A percentile compares a stretch with the other conserved stretches of the same genome.
Evolutionary conservation across 495 filamentous ascomycete genomes (phyloP).

Genomic region (Talaromyces adpressus): DNA sequence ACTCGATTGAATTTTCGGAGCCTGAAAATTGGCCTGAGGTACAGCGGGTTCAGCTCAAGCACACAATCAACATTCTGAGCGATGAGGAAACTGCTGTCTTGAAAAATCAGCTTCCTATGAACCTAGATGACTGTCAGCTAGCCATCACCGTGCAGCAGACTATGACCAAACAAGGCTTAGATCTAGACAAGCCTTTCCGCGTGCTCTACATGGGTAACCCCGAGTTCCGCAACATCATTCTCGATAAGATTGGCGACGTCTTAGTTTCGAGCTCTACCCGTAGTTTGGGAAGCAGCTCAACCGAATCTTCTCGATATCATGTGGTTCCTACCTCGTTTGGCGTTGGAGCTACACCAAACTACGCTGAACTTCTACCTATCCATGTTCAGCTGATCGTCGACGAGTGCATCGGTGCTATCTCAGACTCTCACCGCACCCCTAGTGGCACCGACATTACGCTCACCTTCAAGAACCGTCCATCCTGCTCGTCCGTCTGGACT

Average conservation of each 20-base stretch:
- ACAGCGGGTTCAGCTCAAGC: constrained; percentile 53
- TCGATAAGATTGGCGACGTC: constrained; percentile 69
- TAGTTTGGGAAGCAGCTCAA: constrained; percentile 35
- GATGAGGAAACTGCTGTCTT: constrained; percentile 44
- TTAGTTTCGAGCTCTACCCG: constrained; percentile 42
- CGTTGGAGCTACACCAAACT: constrained; percentile 41
- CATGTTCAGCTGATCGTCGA: constrained; percentile 70
- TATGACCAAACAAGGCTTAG: constrained; percentile 59
- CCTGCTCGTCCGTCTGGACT: constrained; percentile 38
- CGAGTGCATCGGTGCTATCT: constrained; percentile 54
- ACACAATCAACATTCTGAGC: constrained; percentile 53
- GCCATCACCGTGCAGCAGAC: constrained; percentile 61
- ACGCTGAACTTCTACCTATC: constrained; percentile 68
- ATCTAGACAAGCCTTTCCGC: constrained; percentile 58
- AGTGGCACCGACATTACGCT: constrained; percentile 44
- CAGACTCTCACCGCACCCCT: constrained; percentile 27
- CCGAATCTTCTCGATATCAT: constrained; percentile 58
- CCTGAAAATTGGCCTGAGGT: constrained; percentile 42
- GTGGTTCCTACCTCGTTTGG: constrained; percentile 71
- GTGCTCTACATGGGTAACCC: constrained; percentile 63
- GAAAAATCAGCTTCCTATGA: constrained; percentile 27
- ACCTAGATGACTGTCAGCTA: constrained; percentile 23
- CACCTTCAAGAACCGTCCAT: constrained; percentile 49
- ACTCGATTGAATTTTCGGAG: constrained; percentile 57
- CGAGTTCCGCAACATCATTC: constrained; percentile 56